Conservation (phyloP, 805 yeast genomes). For the Ogataea glucozyma region DNA sequence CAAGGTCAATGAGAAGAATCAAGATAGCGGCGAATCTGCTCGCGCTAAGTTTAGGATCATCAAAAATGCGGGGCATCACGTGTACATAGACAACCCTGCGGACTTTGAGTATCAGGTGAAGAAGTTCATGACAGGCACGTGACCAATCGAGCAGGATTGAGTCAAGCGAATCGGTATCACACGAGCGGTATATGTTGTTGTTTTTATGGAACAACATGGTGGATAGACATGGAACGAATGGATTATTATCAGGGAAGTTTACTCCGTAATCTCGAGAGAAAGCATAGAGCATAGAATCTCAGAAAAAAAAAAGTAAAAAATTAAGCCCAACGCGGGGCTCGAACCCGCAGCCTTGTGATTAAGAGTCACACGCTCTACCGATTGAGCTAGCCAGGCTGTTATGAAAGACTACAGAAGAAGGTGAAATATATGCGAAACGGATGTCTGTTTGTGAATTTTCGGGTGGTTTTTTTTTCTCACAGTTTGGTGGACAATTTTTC, state of each 20-base stretch:
- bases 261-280: too few relatives aligned
- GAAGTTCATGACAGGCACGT: constrained; percentile 25
- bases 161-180: not conserved
- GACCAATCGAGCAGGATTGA: too few relatives aligned
- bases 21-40: constrained; percentile 9
- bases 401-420: not conserved
- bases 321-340: constrained; percentile 28
- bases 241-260: too few relatives aligned
- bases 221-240: too few relatives aligned
- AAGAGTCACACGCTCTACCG: constrained; percentile 33
- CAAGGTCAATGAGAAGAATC: constrained; percentile 17
- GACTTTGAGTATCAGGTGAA: constrained; percentile 32
- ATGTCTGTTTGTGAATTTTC: not conserved
- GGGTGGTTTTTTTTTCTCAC: not conserved
- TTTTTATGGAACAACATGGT: too few relatives aligned
- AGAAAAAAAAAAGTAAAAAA: constrained; percentile 10
- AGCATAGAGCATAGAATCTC: too few relatives aligned
- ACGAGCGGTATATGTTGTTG: too few relatives aligned
- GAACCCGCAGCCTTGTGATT: constrained; percentile 32
- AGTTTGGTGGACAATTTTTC: constrained; percentile 1
- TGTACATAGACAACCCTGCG: constrained; percentile 51
- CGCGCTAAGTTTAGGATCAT: constrained; percentile 39
- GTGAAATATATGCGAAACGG: not conserved
- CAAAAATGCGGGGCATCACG: constrained; percentile 53
- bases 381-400: constrained; percentile 29